Evolutionary conservation across 139 green algal genomes (phyloP).

Genomic region (Tetradesmus obliquus): DNA sequence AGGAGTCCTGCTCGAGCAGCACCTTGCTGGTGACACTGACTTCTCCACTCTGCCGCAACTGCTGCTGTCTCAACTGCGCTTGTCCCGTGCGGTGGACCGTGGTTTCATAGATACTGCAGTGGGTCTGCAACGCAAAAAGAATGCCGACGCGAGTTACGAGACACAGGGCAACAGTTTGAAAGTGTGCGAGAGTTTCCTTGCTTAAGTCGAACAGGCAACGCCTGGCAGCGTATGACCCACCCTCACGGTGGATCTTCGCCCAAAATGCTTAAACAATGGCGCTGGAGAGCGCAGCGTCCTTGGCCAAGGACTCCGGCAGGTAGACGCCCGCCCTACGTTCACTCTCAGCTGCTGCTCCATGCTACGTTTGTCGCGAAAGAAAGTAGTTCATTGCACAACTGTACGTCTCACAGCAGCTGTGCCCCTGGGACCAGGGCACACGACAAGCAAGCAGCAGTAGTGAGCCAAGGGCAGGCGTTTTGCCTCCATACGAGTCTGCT

Average conservation of each 20-base stretch:
- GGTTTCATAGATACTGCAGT: background rate
- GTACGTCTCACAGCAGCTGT: background rate
- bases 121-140: background rate
- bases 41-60: background rate
- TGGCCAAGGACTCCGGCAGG: background rate
- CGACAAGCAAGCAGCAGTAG: background rate
- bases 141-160: background rate
- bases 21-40: background rate
- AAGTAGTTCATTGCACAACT: background rate
- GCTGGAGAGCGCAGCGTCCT: background rate
- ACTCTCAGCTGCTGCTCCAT: background rate
- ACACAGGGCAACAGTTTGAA: background rate
- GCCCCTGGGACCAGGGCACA: background rate
- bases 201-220: background rate
- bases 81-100: background rate
- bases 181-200: slow-evolving; percentile 1
- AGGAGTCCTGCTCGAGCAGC: no score
- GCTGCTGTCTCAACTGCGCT: background rate
- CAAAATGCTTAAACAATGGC: background rate
- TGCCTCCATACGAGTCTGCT: background rate
- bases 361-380: background rate
- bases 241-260: background rate
- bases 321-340: background rate
- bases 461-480: background rate
- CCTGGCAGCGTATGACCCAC: background rate